Percentiles rank a stretch among this genome's conserved stretches.
These are phyloP conservation scores for Litsea cubeba DNA, from an alignment of 164 flowering plant species.

Conservation along the genomic window DNA sequence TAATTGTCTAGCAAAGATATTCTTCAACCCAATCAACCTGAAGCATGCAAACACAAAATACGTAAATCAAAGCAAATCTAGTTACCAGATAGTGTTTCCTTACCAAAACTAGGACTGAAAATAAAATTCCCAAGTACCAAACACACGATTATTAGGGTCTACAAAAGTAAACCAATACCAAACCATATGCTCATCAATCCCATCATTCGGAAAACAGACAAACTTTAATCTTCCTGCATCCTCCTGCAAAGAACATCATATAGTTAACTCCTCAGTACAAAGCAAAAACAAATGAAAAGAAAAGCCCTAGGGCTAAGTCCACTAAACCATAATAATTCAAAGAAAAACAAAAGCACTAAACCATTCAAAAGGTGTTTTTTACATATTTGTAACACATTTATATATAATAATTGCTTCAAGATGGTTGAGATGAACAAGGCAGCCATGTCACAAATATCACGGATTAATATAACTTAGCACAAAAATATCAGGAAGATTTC, in stretches of 20 bases:
- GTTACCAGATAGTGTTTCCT: background rate
- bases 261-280: background rate
- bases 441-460: too few species aligned
- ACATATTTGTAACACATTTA: too few species aligned
- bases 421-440: too few species aligned
- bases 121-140: background rate
- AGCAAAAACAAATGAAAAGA: background rate
- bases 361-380: too few species aligned
- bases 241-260: constrained; percentile 43
- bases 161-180: constrained; percentile 50
- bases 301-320: background rate
- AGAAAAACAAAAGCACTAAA: background rate
- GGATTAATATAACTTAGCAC: too few species aligned
- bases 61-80: too few species aligned
- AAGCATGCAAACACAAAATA: constrained; percentile 12
- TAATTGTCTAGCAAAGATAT: constrained; percentile 91
- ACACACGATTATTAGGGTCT: background rate
- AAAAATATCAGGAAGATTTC: too few species aligned
- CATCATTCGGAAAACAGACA: constrained; percentile 75
- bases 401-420: too few species aligned
- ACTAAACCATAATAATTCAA: background rate
- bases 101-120: background rate
- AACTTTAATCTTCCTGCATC: constrained; percentile 82
- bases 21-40: constrained; percentile 98
- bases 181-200: constrained; percentile 90